Conservation (phyloP, 2,329 filamentous ascomycete species). For the Cytospora paraplurivora region DNA sequence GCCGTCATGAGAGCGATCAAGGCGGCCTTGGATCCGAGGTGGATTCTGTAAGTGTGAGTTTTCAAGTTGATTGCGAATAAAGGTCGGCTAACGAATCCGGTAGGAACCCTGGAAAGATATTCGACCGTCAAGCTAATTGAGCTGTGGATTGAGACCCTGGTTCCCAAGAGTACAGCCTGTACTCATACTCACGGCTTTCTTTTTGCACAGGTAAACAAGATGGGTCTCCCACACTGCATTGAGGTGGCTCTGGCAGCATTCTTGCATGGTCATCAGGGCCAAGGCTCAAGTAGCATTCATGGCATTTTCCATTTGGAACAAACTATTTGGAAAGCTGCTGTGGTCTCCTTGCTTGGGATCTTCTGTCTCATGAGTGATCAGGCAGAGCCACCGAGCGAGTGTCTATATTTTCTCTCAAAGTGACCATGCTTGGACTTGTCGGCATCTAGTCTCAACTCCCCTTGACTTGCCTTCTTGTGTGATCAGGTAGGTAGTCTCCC, state of each 20-base stretch:
- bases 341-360: no score
- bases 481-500: no score
- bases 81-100: not conserved
- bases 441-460: no score
- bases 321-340: no score
- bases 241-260: not conserved
- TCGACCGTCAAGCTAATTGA: constrained; percentile 57
- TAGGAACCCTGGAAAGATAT: constrained; percentile 84
- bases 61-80: constrained; percentile 16
- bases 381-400: no score
- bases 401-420: no score
- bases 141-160: not conserved
- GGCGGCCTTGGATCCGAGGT: constrained; percentile 76
- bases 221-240: not conserved
- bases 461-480: no score
- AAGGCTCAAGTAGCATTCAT: not conserved
- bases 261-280: not conserved
- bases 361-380: no score
- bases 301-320: not conserved
- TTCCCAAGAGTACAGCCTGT: no score
- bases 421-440: no score
- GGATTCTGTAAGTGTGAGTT: constrained; percentile 63
- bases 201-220: no score
- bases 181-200: no score
- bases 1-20: constrained; percentile 86